A percentile compares a stretch with the other conserved stretches of the same genome.
Conservation (phyloP, 2,329 filamentous ascomycete species). For the Colletotrichum shisoi region DNA sequence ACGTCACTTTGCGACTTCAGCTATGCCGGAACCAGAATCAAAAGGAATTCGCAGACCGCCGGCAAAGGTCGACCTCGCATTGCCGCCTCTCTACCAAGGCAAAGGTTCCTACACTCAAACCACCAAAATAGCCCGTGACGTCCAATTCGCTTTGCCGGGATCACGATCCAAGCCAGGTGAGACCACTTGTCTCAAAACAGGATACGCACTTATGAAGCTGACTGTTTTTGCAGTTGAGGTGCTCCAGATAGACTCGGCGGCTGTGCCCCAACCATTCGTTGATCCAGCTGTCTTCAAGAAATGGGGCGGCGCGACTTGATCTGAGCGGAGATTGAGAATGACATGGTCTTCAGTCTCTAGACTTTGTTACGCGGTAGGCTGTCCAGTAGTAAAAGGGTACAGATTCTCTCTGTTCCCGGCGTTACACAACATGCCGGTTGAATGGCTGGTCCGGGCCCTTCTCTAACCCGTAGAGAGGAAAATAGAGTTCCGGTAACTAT, state of each 20-base stretch:
- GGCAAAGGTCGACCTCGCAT: slow-evolving; percentile 21
- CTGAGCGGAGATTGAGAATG: neutral
- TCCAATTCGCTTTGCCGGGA: slow-evolving; percentile 34
- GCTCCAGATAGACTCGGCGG: slow-evolving; percentile 40
- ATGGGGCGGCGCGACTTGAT: slow-evolving; percentile 29
- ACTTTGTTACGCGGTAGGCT: neutral
- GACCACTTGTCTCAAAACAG: neutral
- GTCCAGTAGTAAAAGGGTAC: too few relatives aligned
- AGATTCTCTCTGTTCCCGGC: neutral
- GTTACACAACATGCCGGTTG: neutral
- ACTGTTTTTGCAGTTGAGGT: slow-evolving; percentile 30
- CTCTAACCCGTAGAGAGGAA: neutral
- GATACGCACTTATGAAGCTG: neutral
- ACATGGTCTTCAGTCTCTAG: too few relatives aligned
- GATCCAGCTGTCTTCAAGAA: slow-evolving; percentile 37
- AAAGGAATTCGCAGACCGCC: neutral
- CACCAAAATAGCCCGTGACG: slow-evolving; percentile 27
- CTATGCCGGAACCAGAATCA: slow-evolving; percentile 18
- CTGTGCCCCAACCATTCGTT: slow-evolving; percentile 41
- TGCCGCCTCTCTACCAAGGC: slow-evolving; percentile 34
- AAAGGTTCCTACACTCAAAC: slow-evolving; percentile 39
- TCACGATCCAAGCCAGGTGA: slow-evolving; percentile 33
- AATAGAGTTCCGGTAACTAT: neutral
- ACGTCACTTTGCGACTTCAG: slow-evolving; percentile 1
- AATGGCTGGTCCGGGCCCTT: neutral